Evolutionary conservation across 108 stramenopile species (phyloP).

Genomic region (Conticribra guillardii): DNA sequence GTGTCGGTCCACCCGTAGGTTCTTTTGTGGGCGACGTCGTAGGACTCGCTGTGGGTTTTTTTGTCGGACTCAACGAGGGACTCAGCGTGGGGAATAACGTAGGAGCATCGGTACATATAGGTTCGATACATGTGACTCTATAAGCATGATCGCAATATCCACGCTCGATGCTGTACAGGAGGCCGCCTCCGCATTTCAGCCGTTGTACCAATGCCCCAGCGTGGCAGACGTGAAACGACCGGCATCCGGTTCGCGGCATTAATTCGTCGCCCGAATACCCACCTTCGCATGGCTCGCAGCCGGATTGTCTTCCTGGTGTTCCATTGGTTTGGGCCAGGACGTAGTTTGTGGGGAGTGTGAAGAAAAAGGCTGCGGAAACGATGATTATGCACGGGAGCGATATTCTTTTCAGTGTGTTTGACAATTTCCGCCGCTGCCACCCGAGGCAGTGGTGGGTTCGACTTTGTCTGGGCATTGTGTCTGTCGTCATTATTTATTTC

Average conservation of each 20-base stretch:
- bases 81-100: too few relatives aligned
- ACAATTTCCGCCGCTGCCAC: too few relatives aligned
- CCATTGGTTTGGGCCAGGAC: neutral
- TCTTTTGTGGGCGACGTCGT: neutral
- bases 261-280: neutral
- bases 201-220: neutral
- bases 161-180: neutral
- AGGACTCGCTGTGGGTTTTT: neutral
- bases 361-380: too few relatives aligned
- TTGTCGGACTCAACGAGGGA: too few relatives aligned
- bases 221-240: neutral
- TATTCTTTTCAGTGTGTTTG: too few relatives aligned
- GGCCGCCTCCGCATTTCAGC: neutral
- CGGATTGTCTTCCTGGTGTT: neutral
- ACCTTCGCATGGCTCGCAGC: neutral
- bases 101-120: neutral
- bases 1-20: neutral
- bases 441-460: too few relatives aligned
- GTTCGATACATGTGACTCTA: neutral
- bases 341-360: too few relatives aligned
- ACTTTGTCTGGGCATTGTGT: too few relatives aligned
- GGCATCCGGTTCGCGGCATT: neutral
- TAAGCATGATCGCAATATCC: neutral
- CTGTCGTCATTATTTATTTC: too few relatives aligned
- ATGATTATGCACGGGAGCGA: too few relatives aligned